Base-by-base conservation (phyloP, 2,329 filamentous ascomycete species). In the Penicillium vulpinum region DNA sequence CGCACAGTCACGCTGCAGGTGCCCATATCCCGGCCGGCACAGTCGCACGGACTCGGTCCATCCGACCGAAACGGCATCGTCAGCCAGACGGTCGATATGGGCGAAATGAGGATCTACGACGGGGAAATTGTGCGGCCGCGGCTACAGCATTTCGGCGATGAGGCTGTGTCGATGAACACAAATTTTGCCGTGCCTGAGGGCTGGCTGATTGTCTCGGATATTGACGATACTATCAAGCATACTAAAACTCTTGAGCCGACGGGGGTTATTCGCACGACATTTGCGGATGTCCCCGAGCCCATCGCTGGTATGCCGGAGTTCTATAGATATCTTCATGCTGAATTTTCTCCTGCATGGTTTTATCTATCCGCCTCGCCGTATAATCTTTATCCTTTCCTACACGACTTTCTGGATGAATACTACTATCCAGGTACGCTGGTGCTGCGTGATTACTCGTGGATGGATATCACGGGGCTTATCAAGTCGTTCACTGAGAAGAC, bases 181-280 rank as follows among this genome's bases (percentile, higher is more conserved):
- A 83, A 86, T 18, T 92, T 89, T 67, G 89, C 90, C 0, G 86
- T 85, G 18, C 84, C 88, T 0, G 85, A 89, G 46, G 92, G 93
- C 8, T 97, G 92, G 92, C 85, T 85, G 13, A 77, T 97, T 13
- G 87, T 97, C 61, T 93, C 89, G 38, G 93, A 97, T 67, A 85
- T 97, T 63, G 94, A 97, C 70, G 93, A 97, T 75, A 96, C 92
- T 0, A 96, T 97, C 79, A 97, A 97, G 75, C 79, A 92, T 63
- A 97, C 93, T 0, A 81, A 89, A 72, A 96, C 93, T 0, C 85
- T 87, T 41, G 88, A 90, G 48, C 87, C 91, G 0, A 81, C 89
- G 8, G 91, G 91, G 3, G 93, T 97, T 66, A 79, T 97, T 5
- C 83, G 85, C 45, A 88, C 88, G 50, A 97, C 93, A 0, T 97